A percentile compares a stretch with the other conserved stretches of the same genome.
Conservation (phyloP, 495 filamentous ascomycete species). For the Xylaria flabelliformis region DNA sequence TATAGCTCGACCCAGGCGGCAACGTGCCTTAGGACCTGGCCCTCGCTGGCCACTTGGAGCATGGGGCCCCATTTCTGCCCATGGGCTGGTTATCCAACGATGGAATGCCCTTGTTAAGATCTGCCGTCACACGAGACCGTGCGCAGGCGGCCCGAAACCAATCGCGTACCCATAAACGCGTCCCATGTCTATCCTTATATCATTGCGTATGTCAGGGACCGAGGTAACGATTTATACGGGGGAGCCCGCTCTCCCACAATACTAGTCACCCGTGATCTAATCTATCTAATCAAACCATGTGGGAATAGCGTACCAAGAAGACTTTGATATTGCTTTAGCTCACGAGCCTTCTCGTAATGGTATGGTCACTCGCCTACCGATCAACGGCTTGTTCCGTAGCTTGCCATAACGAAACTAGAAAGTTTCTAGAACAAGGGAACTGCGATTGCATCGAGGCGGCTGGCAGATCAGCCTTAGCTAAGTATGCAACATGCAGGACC, state of each 20-base stretch:
- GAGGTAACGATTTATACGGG: not conserved
- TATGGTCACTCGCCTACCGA: not conserved
- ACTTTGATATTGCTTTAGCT: not conserved
- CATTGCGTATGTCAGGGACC: slow-evolving; percentile 13
- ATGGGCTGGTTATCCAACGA: slow-evolving; percentile 5
- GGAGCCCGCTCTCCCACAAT: not conserved
- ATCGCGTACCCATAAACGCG: not conserved
- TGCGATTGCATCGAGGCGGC: slow-evolving; percentile 6
- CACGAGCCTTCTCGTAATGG: not conserved
- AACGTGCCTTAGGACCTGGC: not conserved
- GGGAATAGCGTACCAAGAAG: not conserved
- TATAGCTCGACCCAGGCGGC: slow-evolving; percentile 14
- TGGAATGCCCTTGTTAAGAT: slow-evolving; percentile 19
- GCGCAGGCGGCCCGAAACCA: slow-evolving; percentile 22
- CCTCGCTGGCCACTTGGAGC: not conserved
- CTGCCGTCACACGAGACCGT: slow-evolving; percentile 22
- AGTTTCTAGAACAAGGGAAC: slow-evolving; percentile 23
- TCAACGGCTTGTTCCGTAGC: not conserved
- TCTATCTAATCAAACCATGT: not conserved
- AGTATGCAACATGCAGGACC: slow-evolving; percentile 27
- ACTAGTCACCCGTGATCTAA: slow-evolving; percentile 11
- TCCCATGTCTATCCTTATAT: slow-evolving; percentile 3
- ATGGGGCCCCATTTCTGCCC: not conserved
- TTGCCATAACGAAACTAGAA: not conserved
- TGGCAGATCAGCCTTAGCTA: slow-evolving; percentile 16